Evolutionary conservation across 257 asterid genomes (phyloP).

Genomic region (Linderniella brevidens): DNA sequence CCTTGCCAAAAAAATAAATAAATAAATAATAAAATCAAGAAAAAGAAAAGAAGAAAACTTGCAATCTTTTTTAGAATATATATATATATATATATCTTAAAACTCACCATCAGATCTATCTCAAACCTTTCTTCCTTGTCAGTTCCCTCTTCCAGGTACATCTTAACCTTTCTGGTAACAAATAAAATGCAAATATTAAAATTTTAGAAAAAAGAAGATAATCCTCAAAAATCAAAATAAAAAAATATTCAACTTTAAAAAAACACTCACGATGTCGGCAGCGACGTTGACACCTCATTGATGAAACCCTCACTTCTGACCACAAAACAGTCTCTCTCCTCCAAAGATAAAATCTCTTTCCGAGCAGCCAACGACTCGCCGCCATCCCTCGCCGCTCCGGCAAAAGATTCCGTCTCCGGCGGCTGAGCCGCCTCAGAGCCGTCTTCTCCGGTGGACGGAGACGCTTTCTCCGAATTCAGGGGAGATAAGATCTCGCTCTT

Average conservation of each 20-base stretch:
- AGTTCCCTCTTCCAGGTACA: constrained; percentile 20
- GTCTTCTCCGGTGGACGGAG: constrained; percentile 32
- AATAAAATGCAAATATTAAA: constrained; percentile 3
- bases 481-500: constrained; percentile 40
- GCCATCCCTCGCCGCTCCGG: too few species aligned
- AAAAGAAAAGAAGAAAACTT: constrained; percentile 3
- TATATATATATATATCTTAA: neutral
- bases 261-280: too few species aligned
- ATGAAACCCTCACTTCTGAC: too few species aligned
- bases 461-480: constrained; percentile 21
- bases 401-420: constrained; percentile 15
- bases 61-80: too few species aligned
- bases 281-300: too few species aligned
- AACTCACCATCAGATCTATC: constrained; percentile 93
- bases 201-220: neutral
- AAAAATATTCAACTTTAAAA: too few species aligned
- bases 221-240: too few species aligned
- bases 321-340: constrained; percentile 21
- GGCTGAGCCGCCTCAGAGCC: constrained; percentile 21
- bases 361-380: constrained; percentile 22
- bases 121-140: constrained; percentile 60
- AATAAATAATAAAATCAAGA: constrained; percentile 7
- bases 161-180: constrained; percentile 24
- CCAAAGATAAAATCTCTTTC: constrained; percentile 18
- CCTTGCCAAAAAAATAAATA: constrained; percentile 18